Evolutionary conservation across 208 protist species (phyloP).

Genomic region (Leishmania martiniquensis): DNA sequence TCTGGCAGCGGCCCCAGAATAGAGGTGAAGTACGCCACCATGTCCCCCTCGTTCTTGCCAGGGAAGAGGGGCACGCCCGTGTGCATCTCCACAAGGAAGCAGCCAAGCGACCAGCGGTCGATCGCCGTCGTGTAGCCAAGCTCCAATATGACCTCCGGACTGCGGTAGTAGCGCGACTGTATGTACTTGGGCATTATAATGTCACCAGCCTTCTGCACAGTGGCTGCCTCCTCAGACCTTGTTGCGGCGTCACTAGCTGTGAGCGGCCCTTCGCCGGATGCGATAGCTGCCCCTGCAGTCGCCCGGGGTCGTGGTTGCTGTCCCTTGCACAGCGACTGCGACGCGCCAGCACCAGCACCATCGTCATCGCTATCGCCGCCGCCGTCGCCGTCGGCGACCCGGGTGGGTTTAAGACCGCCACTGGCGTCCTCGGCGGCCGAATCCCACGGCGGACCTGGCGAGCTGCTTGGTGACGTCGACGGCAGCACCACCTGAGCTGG

Average conservation of each 20-base stretch:
- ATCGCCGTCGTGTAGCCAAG: slow-evolving; percentile 95
- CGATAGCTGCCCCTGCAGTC: slow-evolving; percentile 86
- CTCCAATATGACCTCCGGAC: slow-evolving; percentile 97
- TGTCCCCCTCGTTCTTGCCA: slow-evolving; percentile 95
- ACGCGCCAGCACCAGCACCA: too few species aligned
- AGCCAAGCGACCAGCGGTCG: slow-evolving; percentile 99
- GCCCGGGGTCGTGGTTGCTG: slow-evolving; percentile 14
- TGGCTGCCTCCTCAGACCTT: not conserved
- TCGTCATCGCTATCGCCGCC: too few species aligned
- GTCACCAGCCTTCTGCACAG: not conserved
- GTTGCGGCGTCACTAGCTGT: not conserved
- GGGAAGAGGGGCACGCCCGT: slow-evolving; percentile 97
- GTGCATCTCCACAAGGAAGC: slow-evolving; percentile 98
- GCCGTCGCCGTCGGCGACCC: not conserved
- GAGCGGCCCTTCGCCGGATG: not conserved
- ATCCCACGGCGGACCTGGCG: slow-evolving; percentile 26
- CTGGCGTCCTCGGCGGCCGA: not conserved
- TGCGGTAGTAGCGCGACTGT: slow-evolving; percentile 98
- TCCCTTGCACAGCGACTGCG: slow-evolving; percentile 43
- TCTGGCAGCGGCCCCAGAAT: slow-evolving; percentile 75
- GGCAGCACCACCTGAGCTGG: slow-evolving; percentile 28
- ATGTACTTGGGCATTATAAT: slow-evolving; percentile 74
- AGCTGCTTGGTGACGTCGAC: slow-evolving; percentile 23
- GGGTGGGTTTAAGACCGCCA: not conserved
- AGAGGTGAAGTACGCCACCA: slow-evolving; percentile 93